These are phyloP conservation scores for barley (Hordeum vulgare) DNA, from an alignment of 176 grass and related monocot genomes.

Conservation along the genomic window MorexV3_pseudomolecules_assembly NC_058518.1:48878905-48879404, in stretches of 20 bases:
- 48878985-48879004: conserved; percentile 12
- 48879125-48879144: background rate
- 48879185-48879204: background rate
- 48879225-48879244: background rate
- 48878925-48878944: conserved; percentile 1
- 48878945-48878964: background rate
- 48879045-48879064: background rate
- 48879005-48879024: background rate
- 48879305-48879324: background rate
- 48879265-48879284: background rate
- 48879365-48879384: background rate
- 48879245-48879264: background rate
- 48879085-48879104: background rate
- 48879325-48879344: background rate
- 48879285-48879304: background rate
- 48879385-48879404: background rate
- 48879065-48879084: conserved; percentile 12
- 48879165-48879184: background rate
- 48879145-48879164: background rate
- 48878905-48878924: background rate
- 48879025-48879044: conserved; percentile 20
- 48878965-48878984: conserved; percentile 16
- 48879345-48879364: background rate
- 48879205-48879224: background rate
- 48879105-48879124: background rate